Evolutionary conservation across 345 rosid species (phyloP).

Genomic region (Ailanthus altissimus): DNA sequence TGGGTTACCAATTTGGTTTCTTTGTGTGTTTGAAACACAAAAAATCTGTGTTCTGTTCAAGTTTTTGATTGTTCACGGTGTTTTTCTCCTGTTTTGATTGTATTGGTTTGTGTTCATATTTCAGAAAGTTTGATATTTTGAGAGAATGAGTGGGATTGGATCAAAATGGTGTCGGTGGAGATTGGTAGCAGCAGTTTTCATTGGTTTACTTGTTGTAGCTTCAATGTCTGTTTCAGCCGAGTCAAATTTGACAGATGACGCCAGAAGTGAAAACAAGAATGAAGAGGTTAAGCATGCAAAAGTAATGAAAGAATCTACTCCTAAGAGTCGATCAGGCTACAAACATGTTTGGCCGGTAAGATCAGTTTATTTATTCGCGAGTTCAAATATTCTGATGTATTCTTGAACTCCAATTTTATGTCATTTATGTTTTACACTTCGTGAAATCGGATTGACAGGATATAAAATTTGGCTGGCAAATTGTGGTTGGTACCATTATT

Average conservation of each 20-base stretch:
- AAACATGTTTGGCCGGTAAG: conserved; percentile 46
- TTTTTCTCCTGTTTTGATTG: neutral
- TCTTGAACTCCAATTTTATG: neutral
- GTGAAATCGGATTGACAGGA: conserved; percentile 27
- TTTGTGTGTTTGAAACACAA: neutral
- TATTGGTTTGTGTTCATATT: neutral
- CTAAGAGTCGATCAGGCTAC: conserved; percentile 20
- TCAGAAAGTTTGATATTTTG: neutral
- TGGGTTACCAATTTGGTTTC: conserved; percentile 9
- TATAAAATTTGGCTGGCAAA: conserved; percentile 41
- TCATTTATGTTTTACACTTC: neutral
- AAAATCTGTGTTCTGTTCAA: neutral
- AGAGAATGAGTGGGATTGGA: conserved; percentile 14
- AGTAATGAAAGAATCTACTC: conserved; percentile 4
- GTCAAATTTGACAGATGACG: conserved; percentile 11
- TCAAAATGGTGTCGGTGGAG: conserved; percentile 17
- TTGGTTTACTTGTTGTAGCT: conserved; percentile 23
- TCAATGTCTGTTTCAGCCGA: conserved; percentile 25
- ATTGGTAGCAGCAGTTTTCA: conserved; percentile 11
- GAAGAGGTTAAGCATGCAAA: neutral
- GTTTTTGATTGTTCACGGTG: neutral
- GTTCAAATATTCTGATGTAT: neutral
- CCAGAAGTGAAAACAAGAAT: conserved; percentile 3
- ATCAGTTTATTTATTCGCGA: neutral
- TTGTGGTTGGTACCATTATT: conserved; percentile 40